These are phyloP conservation scores for Rhodotorula babjevae DNA, from an alignment of 768 basidiomycete species.

Conservation along the genomic window DNA sequence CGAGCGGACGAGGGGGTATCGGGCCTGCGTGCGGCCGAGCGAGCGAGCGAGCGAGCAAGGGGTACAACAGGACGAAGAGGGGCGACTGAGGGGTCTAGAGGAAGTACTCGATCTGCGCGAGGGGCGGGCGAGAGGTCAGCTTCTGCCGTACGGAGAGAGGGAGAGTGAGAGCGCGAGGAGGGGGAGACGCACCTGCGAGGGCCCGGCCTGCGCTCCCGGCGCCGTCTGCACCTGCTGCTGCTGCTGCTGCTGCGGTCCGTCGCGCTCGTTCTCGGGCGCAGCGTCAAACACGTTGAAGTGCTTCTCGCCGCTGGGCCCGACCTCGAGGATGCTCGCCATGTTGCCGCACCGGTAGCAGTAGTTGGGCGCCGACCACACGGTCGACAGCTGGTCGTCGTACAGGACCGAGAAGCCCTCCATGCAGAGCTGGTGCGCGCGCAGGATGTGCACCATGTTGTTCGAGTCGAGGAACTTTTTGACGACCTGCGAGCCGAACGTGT, in stretches of 20 bases:
- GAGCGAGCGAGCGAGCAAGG: neutral
- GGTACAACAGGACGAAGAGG: neutral
- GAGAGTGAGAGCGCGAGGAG: neutral
- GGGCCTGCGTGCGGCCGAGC: too few relatives aligned
- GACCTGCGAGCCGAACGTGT: slow-evolving; percentile 96
- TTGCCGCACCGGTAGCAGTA: slow-evolving; percentile 99
- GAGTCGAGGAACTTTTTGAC: slow-evolving; percentile 95
- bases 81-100: slow-evolving; percentile 4
- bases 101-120: slow-evolving; percentile 38
- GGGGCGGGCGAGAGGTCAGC: too few relatives aligned
- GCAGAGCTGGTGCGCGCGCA: slow-evolving; percentile 96
- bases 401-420: slow-evolving; percentile 99
- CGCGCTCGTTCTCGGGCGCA: slow-evolving; percentile 93
- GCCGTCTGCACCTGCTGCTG: slow-evolving; percentile 43
- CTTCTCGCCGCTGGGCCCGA: slow-evolving; percentile 77
- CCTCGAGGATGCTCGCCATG: slow-evolving; percentile 90
- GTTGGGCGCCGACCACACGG: slow-evolving; percentile 98
- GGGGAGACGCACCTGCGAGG: neutral
- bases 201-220: neutral
- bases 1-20: too few relatives aligned
- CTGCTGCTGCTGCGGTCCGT: slow-evolving; percentile 61
- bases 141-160: neutral
- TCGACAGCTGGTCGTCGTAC: slow-evolving; percentile 89
- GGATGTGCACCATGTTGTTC: slow-evolving; percentile 93
- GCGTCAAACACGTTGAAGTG: slow-evolving; percentile 98